Percentiles rank a stretch among this genome's conserved stretches.
Evolutionary conservation across 257 asterid species (phyloP).

Genomic region (Phtheirospermum japonicum): DNA sequence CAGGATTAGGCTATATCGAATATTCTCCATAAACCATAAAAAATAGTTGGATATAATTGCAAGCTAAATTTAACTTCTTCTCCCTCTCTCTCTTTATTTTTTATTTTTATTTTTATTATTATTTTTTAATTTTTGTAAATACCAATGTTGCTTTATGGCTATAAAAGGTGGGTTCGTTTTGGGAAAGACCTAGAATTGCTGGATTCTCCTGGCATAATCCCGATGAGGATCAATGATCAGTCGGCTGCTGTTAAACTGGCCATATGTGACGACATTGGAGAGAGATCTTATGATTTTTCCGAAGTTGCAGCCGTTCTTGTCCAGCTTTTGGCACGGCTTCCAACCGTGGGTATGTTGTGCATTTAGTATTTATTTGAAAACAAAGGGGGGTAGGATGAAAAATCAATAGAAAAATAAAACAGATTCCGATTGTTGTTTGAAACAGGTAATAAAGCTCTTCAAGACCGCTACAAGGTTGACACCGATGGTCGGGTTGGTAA

Average conservation of each 20-base stretch:
- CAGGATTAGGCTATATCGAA: neutral
- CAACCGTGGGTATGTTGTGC: conserved; percentile 59
- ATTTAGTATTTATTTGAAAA: neutral
- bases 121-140: neutral
- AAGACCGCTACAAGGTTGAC: conserved; percentile 72
- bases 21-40: neutral
- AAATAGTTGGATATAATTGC: neutral
- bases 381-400: neutral
- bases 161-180: conserved; percentile 83
- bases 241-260: conserved; percentile 6
- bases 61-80: neutral
- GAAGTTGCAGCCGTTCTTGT: conserved; percentile 65
- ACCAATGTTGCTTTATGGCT: conserved; percentile 26
- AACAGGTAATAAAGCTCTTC: conserved; percentile 63
- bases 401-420: neutral
- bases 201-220: conserved; percentile 94
- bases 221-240: conserved; percentile 53
- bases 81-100: too few species aligned
- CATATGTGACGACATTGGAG: conserved; percentile 8
- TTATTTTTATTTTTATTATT: neutral
- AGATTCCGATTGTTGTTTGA: conserved; percentile 18
- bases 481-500: conserved; percentile 56
- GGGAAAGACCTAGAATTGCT: conserved; percentile 81
- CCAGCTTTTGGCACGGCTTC: conserved; percentile 75
- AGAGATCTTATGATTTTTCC: conserved; percentile 5